These are phyloP conservation scores for Trichaptum fuscoviolaceum DNA, from an alignment of 768 basidiomycete genomes.

Conservation along the genomic window DNA sequence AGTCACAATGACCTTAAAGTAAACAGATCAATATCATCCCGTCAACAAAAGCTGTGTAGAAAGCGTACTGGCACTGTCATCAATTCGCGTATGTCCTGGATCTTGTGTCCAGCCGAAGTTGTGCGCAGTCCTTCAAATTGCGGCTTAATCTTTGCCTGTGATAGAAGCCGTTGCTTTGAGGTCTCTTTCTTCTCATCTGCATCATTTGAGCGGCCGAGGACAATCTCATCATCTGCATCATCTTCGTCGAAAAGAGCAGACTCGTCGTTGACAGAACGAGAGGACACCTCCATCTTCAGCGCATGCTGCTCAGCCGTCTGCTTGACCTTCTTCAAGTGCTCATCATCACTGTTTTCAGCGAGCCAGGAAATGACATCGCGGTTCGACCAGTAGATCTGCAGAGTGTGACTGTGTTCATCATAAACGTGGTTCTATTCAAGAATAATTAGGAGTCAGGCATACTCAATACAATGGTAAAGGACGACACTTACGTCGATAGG, in stretches of 20 bases:
- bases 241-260: slow-evolving; percentile 86
- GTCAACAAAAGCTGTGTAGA: slow-evolving; percentile 2
- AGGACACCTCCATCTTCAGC: slow-evolving; percentile 85
- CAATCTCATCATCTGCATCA: slow-evolving; percentile 75
- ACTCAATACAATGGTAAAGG: slow-evolving; percentile 1
- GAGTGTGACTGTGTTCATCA: slow-evolving; percentile 88
- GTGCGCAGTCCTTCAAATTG: slow-evolving; percentile 79
- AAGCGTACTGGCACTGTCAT: slow-evolving; percentile 85
- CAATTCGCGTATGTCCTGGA: slow-evolving; percentile 91
- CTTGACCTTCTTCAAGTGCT: slow-evolving; percentile 92
- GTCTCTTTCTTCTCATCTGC: slow-evolving; percentile 44
- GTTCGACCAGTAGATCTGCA: slow-evolving; percentile 95
- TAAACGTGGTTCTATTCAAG: slow-evolving; percentile 79
- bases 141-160: slow-evolving; percentile 69
- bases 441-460: slow-evolving; percentile 14
- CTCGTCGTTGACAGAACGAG: slow-evolving; percentile 82
- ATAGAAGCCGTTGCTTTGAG: slow-evolving; percentile 73
- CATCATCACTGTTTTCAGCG: slow-evolving; percentile 93
- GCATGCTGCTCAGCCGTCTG: slow-evolving; percentile 89
- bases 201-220: slow-evolving; percentile 55
- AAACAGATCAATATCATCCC: slow-evolving; percentile 11
- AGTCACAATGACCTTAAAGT: slow-evolving; percentile 79
- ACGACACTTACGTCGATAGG: slow-evolving; percentile 76
- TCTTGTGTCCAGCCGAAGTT: slow-evolving; percentile 77
- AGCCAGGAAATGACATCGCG: slow-evolving; percentile 94